phyloP scores from a whole-genome alignment of 805 yeast genomes.

The Candida anglica region DNA sequence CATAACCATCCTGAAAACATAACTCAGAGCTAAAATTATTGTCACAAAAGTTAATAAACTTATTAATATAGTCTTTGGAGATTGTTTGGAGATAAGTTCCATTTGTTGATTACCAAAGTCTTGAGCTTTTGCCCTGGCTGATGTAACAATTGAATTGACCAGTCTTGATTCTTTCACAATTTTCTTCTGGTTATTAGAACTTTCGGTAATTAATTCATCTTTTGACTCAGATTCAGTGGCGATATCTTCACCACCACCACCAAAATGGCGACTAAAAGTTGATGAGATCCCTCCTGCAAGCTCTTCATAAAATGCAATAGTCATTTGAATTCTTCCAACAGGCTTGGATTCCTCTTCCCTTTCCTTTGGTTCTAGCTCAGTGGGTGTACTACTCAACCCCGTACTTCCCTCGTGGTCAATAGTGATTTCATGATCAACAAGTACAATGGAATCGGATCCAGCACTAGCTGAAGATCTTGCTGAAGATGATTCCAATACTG shows the following conservation, averaged over 20 bases:
- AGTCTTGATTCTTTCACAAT: too few relatives aligned
- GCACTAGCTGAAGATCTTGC: background rate
- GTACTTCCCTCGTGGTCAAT: background rate
- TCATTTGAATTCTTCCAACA: background rate
- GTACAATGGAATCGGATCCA: background rate
- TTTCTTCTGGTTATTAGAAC: too few relatives aligned
- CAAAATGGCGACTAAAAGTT: background rate
- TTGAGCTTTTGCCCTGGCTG: too few relatives aligned
- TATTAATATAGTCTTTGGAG: too few relatives aligned
- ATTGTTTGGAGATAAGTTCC: too few relatives aligned
- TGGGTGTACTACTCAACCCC: background rate
- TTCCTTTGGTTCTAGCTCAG: background rate
- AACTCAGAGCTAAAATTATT: background rate
- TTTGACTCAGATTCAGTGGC: too few relatives aligned
- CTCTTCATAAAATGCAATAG: slow-evolving; percentile 1
- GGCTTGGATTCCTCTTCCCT: background rate
- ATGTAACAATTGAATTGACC: too few relatives aligned
- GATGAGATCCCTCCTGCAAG: slow-evolving; percentile 1
- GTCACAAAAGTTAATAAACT: background rate
- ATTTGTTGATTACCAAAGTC: too few relatives aligned
- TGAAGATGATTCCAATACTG: slow-evolving; percentile 7
- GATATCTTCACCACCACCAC: too few relatives aligned
- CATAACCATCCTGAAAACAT: background rate
- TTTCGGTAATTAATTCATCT: too few relatives aligned
- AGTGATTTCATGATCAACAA: background rate